Base-by-base conservation (phyloP, 805 yeast genomes). In the Clavispora fructus region DNA sequence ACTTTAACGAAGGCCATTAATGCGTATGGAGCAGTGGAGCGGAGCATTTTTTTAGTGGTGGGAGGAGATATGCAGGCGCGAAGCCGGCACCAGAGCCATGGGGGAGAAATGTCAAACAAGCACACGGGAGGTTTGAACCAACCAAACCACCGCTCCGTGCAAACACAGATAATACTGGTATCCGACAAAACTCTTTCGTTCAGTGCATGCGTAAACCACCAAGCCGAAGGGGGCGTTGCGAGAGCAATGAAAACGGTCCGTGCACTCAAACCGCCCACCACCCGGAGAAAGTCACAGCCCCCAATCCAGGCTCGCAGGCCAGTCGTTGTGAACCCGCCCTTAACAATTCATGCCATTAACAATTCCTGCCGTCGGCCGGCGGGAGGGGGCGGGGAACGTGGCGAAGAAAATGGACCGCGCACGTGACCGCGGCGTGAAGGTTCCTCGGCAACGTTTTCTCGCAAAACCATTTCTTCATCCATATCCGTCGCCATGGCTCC, bases 1-100 rank as follows among this genome's bases (percentile, higher is more conserved):
- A 56, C 62, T 28, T 58, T 56, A 27, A 54, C 56, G 35, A 57
- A 47, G 30, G 65, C 47, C 68, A 62, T 63, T 33, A 19, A 9
- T 27, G 41, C 23, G 16, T 7, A 11, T 27, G 41, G 23, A 2
- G 32, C 4, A 19, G 23, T 12, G 7, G 14, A 10, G 35, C 8
- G 42, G 27, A 40, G 17, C 37, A 33, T n/a, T 6, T 31, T 31
- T 31, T 31, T 31, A 9, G 9, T n/a, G 17, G 35, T 14, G 17
- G n/a, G 32, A 30, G 32, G 14, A 14, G 13, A 13, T 31, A 9
- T 31, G 35, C 35, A 31, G 29, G 29, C 12, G 12, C 3, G 29
- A 6, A 27, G 29, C 5, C 23, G 5, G 23, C 23, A 19, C 23
- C 23, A 5, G 23, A 19, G 23, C 23, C 5, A 19, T 19, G 31